Base-by-base conservation (phyloP, 352 stramenopile genomes). In the Pythium volutum region DNA sequence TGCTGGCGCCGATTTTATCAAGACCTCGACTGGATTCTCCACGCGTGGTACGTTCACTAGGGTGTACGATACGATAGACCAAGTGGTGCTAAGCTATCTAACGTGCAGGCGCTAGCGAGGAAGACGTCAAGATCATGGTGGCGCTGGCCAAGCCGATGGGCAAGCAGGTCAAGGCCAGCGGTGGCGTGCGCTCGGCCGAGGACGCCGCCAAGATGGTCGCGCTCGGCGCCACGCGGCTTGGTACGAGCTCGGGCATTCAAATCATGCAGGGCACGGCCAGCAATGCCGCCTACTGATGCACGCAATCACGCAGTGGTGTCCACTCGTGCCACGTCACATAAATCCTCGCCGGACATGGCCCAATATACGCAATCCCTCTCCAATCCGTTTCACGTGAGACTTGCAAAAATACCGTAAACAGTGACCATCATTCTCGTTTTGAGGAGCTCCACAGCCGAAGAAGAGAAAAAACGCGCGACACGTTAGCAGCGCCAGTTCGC, bases 21-120 rank as follows among this genome's bases (percentile, higher is more conserved):
- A 95, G 73, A 96, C 87, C 10, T 93, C 83, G 18, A 96, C 85
- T 14, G 85, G 85, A 10, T 95, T 93, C 66, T 89, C 79, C 43
- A 89, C 79, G n/a, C 77, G 84, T n/a, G 78, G 76, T 82, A 34
- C 26, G 67, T 56, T 22, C 20, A 18, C 18, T 6, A 42, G 10
- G 36, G 10, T 42, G 10, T 42, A 16, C 36, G 36, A 42, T n/a
- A n/a, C n/a, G n/a, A n/a, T n/a, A n/a, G n/a, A n/a, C n/a, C n/a
- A n/a, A n/a, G n/a, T n/a, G n/a, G 39, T 46, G 39, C 20, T 46
- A n/a, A 46, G 9, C 29, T 33, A 9, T 33, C n/a, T 33, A 4
- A 33, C 27, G 23, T 14, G 20, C 49, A 80, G 77, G 84, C 26
- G 84, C 85, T 22, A 95, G 80, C 36, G 79, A 90, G 29, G 75